Conservation (phyloP, 1,284 basidiomycete genomes). For the Coniferiporia weirii region DNA sequence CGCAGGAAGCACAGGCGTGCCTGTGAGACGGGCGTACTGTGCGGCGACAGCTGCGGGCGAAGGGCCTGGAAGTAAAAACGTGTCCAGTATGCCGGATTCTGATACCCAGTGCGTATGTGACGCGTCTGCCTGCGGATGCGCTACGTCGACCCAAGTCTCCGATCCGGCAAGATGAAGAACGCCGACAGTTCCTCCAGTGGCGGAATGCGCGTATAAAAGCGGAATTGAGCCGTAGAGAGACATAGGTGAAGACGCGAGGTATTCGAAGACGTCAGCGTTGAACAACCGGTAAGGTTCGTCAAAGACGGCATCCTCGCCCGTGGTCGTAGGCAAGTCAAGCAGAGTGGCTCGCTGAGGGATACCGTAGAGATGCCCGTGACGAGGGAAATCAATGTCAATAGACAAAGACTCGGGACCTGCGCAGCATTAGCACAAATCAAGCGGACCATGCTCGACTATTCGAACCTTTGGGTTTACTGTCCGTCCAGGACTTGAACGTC, state of each 20-base stretch:
- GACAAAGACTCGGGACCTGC: constrained; percentile 89
- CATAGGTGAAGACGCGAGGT: constrained; percentile 87
- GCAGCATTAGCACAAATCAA: no score
- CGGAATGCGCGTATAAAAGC: constrained; percentile 88
- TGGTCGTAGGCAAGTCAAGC: constrained; percentile 83
- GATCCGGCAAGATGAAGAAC: constrained; percentile 90
- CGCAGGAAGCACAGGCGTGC: constrained; percentile 82
- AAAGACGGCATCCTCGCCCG: constrained; percentile 65
- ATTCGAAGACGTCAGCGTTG: constrained; percentile 98
- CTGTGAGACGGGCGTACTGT: constrained; percentile 84
- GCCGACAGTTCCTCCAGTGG: constrained; percentile 71
- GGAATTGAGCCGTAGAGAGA: constrained; percentile 92
- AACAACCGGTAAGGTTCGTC: constrained; percentile 92
- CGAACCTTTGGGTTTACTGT: constrained; percentile 78
- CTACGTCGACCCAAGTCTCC: constrained; percentile 95
- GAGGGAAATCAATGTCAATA: constrained; percentile 91
- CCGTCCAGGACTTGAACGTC: constrained; percentile 79
- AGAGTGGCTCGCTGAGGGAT: constrained; percentile 96
- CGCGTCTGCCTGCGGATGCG: constrained; percentile 55
- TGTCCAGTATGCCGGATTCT: constrained; percentile 92
- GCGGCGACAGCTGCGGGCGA: constrained; percentile 76
- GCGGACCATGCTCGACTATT: no score
- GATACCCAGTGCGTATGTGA: constrained; percentile 95
- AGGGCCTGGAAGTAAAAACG: constrained; percentile 91
- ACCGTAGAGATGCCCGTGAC: constrained; percentile 86